Base-by-base conservation (phyloP, 2,329 filamentous ascomycete genomes). In the Penicillium aurantiogriseum region DNA sequence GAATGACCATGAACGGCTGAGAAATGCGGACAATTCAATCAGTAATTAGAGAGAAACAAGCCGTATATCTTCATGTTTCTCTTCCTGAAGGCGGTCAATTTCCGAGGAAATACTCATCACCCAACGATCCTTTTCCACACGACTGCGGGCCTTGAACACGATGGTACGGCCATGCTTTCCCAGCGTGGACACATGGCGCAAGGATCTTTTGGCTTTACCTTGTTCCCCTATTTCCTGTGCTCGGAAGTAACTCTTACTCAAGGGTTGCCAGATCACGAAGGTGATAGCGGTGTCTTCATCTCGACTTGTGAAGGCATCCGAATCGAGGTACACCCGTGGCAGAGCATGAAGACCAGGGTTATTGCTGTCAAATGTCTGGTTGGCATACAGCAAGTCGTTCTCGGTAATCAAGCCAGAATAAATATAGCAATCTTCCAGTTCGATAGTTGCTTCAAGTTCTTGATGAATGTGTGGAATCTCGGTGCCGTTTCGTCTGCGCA, bases 51-150 rank as follows among this genome's bases (percentile, higher is more conserved):
- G 54, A 38, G 65, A 62, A 43, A 77, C 69, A 61, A 83, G 71
- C 47, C 81, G 74, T 45, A 83, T 76, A 64, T 85, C 83, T 59
- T 81, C 79, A 15, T 71, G 75, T 54, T 63, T 69, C 54, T 71
- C 69, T 54, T 77, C 72, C 46, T 80, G 79, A 57, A 85, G 68
- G 49, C 84, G 75, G 74, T 88, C 86, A 69, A 88, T 88, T 75
- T 88, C 86, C 60, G 84, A 84, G 52, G 82, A 82, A 57, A 88
- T 84, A 36, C 80, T 85, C 69, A 88, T 72, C 25, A 89, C 86
- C 86, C 86, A 89, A 63, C 85, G 82, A 72, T 89, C 86, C 59
- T 86, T 80, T 71, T 89, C 86, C 1, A 85, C 81, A 10, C 86
- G 77, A 69, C 83, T 87, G 52, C 86, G 78, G 36, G 86, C 82